Evolutionary conservation across 2,329 filamentous ascomycete genomes (phyloP).

Genomic region (Fusarium sublunatum): DNA sequence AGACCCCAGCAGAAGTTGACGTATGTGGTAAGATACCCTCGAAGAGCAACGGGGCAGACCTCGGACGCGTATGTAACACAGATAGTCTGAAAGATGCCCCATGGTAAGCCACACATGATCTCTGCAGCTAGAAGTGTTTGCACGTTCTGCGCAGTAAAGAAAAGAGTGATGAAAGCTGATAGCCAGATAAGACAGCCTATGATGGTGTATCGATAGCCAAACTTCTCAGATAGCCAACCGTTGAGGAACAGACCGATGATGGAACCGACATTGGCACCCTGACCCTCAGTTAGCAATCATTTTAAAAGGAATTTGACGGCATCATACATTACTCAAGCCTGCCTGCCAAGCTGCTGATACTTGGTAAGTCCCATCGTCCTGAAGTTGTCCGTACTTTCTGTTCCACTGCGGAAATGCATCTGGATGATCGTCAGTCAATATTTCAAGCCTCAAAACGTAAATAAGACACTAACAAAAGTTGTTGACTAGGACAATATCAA

Average conservation of each 20-base stretch:
- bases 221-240: conserved; percentile 33
- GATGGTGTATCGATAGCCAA: conserved; percentile 41
- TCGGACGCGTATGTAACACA: conserved; percentile 62
- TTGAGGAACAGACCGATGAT: conserved; percentile 42
- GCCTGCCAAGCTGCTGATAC: conserved; percentile 41
- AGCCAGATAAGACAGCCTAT: conserved; percentile 37
- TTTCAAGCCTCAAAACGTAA: too few species aligned
- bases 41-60: conserved; percentile 77
- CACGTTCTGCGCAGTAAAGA: conserved; percentile 41
- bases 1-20: conserved; percentile 83
- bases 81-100: conserved; percentile 43
- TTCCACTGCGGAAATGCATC: conserved; percentile 41
- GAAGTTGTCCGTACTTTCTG: conserved; percentile 35
- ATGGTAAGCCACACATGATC: conserved; percentile 38
- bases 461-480: conserved; percentile 33
- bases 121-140: conserved; percentile 39
- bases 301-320: accelerated
- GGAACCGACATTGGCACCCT: conserved; percentile 38
- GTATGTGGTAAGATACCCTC: conserved; percentile 78
- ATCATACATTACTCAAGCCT: conserved; percentile 34
- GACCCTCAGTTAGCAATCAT: background rate
- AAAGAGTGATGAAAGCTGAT: conserved; percentile 36
- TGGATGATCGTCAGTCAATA: background rate
- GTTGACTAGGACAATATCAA: conserved; percentile 37
- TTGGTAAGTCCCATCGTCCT: conserved; percentile 33